Evolutionary conservation across 495 filamentous ascomycete genomes (phyloP).

Genomic region (Staphylotrichum tortipilum): DNA sequence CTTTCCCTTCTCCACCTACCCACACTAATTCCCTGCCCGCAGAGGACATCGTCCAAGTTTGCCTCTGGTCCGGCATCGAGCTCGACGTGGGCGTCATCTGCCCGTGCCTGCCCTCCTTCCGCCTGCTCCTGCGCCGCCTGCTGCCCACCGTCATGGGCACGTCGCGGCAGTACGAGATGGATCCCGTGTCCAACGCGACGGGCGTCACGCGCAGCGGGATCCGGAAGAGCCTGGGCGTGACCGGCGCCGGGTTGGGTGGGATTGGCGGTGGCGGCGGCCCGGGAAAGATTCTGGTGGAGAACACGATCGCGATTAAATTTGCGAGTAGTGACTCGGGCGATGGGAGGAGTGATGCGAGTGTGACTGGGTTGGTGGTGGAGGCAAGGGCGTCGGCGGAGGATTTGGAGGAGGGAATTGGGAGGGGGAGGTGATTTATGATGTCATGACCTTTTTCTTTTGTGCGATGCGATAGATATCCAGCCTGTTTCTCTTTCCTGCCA

Average conservation of each 20-base stretch:
- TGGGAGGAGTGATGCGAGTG: constrained; percentile 8
- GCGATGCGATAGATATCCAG: no score
- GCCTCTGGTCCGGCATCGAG: constrained; percentile 26
- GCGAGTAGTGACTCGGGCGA: background rate
- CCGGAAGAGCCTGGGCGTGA: background rate
- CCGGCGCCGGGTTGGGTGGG: background rate
- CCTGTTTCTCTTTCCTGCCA: no score
- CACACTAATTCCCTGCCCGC: background rate
- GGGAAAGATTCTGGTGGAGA: background rate
- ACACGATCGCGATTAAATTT: background rate
- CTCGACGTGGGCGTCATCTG: constrained; percentile 27
- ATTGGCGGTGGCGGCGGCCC: no score
- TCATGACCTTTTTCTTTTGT: no score
- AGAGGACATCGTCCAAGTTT: constrained; percentile 24
- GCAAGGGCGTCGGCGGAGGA: background rate
- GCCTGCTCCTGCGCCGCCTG: constrained; percentile 17
- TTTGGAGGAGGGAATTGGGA: background rate
- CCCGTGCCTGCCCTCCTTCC: constrained; percentile 24
- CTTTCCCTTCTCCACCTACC: background rate
- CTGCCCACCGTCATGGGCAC: constrained; percentile 13
- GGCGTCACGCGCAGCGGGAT: background rate
- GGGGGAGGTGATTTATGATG: no score
- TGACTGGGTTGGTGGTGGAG: constrained; percentile 10
- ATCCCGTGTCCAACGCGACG: background rate
- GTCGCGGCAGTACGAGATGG: constrained; percentile 12